phyloP scores from a whole-genome alignment of 257 asterid species.

The Solanum chiquidenum region DNA sequence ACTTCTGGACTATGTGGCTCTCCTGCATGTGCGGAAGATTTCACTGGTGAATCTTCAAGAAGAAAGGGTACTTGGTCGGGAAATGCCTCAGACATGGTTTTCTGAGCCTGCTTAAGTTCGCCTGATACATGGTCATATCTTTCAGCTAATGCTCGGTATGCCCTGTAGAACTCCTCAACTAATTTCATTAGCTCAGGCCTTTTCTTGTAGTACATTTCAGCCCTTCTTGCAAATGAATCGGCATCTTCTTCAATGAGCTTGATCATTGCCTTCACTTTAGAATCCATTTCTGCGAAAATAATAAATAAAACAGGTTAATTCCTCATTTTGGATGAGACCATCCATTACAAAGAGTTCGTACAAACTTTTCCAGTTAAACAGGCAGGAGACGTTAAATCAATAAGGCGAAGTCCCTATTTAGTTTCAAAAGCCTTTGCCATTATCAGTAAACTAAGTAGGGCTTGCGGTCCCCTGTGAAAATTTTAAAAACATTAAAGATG shows the following conservation, averaged over 20 bases:
- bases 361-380: not conserved
- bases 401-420: not conserved
- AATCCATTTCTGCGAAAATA: conserved; percentile 62
- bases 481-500: not conserved
- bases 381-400: not conserved
- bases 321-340: not conserved
- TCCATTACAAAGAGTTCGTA: not conserved
- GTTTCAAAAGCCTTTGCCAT: not conserved
- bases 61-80: conserved; percentile 71
- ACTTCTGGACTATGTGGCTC: conserved; percentile 46
- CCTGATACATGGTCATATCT: conserved; percentile 47
- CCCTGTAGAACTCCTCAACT: conserved; percentile 2
- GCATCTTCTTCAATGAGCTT: conserved; percentile 1
- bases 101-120: conserved; percentile 84
- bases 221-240: conserved; percentile 5
- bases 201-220: conserved; percentile 5
- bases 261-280: conserved; percentile 2
- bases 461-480: not conserved
- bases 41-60: conserved; percentile 54
- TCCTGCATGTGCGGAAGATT: conserved; percentile 16
- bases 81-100: conserved; percentile 68
- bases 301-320: not conserved
- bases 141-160: not conserved
- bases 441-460: not conserved
- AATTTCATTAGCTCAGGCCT: conserved; percentile 1